Conservation (phyloP, 2,329 filamentous ascomycete genomes). For the Leptoxyphium fumago region DNA sequence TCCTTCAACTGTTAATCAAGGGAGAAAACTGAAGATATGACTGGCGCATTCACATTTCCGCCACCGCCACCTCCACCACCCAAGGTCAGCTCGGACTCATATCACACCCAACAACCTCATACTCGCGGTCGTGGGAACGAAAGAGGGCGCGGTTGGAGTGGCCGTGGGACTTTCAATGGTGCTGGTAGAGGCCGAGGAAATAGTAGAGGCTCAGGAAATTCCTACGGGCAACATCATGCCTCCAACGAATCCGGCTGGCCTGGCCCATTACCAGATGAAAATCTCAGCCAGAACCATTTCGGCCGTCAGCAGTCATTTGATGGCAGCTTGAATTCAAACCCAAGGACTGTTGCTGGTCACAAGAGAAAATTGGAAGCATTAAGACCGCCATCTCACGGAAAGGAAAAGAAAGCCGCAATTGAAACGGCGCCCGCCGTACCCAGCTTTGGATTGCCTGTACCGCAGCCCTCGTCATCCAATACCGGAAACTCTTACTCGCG, state of each 20-base stretch:
- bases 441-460: conserved; percentile 13
- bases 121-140: conserved; percentile 9
- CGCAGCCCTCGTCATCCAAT: conserved; percentile 6
- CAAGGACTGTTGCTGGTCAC: conserved; percentile 11
- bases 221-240: background rate
- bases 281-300: too few species aligned
- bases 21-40: background rate
- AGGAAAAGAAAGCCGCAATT: conserved; percentile 6
- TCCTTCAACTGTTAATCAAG: too few species aligned
- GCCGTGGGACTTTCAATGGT: too few species aligned
- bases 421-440: conserved; percentile 18
- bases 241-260: too few species aligned
- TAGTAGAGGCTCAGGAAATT: conserved; percentile 6
- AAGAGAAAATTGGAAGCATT: conserved; percentile 21
- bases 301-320: too few species aligned
- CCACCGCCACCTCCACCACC: conserved; percentile 32
- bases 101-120: conserved; percentile 5
- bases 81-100: conserved; percentile 8
- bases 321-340: too few species aligned
- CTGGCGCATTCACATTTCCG: conserved; percentile 28
- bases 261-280: too few species aligned
- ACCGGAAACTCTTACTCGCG: background rate
- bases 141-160: conserved; percentile 16
- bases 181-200: conserved; percentile 19
- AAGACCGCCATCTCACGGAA: conserved; percentile 6